A percentile compares a stretch with the other conserved stretches of the same genome.
Conservation (phyloP, 306 rosid species). For the Trifolium repens region DNA sequence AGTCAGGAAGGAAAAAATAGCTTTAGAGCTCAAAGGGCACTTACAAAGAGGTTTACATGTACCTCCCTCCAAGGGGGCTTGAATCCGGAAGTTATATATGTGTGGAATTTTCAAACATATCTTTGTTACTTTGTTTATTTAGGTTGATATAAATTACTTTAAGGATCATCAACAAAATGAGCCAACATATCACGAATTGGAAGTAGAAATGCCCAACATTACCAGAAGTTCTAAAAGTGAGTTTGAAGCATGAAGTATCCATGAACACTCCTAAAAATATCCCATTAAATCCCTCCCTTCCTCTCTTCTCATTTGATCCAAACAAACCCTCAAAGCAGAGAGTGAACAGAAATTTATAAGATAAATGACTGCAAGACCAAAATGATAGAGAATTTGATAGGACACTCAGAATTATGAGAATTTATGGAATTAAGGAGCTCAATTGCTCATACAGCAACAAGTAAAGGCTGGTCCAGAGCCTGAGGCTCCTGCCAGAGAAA, state of each 20-base stretch:
- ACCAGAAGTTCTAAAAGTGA: neutral
- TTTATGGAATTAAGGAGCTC: no score
- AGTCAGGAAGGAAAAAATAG: no score
- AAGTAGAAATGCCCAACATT: neutral
- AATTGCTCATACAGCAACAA: no score
- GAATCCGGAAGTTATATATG: no score
- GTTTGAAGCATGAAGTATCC: neutral
- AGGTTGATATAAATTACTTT: neutral
- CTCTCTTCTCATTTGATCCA: neutral
- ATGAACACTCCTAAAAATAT: neutral
- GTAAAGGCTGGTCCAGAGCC: no score
- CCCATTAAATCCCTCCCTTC: neutral
- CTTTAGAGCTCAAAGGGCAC: no score
- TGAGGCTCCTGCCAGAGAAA: no score
- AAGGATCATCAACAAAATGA: conserved; percentile 1
- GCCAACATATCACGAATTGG: neutral
- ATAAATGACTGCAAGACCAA: neutral
- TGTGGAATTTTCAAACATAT: no score
- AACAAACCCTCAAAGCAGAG: neutral
- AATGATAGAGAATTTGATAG: neutral
- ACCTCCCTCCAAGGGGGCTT: no score
- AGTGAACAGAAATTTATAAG: neutral
- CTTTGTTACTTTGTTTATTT: neutral
- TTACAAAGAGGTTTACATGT: no score
- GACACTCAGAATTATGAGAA: no score